A percentile compares a stretch with the other conserved stretches of the same genome.
Evolutionary conservation across 2,329 filamentous ascomycete species (phyloP).

Genomic region (Nigrograna mackinnonii): DNA sequence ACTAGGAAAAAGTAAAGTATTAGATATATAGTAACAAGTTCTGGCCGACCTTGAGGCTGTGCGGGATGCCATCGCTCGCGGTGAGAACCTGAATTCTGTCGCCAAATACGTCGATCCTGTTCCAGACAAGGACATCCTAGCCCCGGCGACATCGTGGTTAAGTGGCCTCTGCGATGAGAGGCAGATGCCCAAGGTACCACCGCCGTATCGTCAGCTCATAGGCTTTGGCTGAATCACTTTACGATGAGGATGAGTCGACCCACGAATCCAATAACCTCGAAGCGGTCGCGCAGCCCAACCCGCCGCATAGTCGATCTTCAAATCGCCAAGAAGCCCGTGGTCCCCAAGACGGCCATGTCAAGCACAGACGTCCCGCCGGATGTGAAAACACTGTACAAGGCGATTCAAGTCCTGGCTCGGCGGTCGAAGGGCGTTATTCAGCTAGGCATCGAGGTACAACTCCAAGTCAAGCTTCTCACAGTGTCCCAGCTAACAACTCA

Average conservation of each 20-base stretch:
- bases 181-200: slow-evolving; percentile 11
- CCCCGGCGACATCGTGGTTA: no score
- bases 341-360: slow-evolving; percentile 11
- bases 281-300: slow-evolving; percentile 17
- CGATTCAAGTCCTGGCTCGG: slow-evolving; percentile 15
- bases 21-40: no score
- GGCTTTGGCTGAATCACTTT: slow-evolving; percentile 11
- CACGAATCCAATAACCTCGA: slow-evolving; percentile 17
- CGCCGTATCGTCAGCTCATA: no score
- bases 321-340: slow-evolving; percentile 17
- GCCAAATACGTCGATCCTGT: no score
- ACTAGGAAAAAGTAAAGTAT: no score
- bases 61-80: no score
- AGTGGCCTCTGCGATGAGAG: no score
- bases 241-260: slow-evolving; percentile 13
- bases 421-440: slow-evolving; percentile 18
- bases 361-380: slow-evolving; percentile 17
- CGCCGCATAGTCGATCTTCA: slow-evolving; percentile 18
- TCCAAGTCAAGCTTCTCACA: slow-evolving; percentile 9
- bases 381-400: slow-evolving; percentile 16
- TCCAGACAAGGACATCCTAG: no score
- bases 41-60: no score
- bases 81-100: no score
- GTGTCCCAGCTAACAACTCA: slow-evolving; percentile 10
- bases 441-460: slow-evolving; percentile 18